phyloP scores from a whole-genome alignment of 805 yeast genomes.

The Clavispora vitiphila region DNA sequence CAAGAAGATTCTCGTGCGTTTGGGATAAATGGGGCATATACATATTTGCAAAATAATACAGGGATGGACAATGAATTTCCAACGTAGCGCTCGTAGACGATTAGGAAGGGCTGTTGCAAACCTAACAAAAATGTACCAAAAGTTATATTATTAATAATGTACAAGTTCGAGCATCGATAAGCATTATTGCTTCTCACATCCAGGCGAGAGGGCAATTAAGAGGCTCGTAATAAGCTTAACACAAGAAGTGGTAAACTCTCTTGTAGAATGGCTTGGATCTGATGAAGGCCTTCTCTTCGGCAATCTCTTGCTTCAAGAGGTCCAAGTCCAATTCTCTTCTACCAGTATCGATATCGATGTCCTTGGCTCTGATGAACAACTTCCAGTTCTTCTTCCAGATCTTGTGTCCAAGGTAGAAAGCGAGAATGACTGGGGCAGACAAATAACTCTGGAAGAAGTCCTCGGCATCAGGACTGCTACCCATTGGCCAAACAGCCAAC shows the following conservation, averaged over 20 bases:
- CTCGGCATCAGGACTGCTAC: constrained; percentile 17
- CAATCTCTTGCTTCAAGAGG: constrained; percentile 40
- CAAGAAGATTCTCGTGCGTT: background rate
- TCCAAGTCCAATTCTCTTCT: constrained; percentile 36
- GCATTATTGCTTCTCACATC: background rate
- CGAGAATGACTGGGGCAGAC: constrained; percentile 58
- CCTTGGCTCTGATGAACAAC: constrained; percentile 25
- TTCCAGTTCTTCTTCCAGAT: constrained; percentile 39
- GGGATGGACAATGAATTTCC: background rate
- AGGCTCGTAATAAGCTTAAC: constrained; percentile 29
- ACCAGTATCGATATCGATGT: constrained; percentile 35
- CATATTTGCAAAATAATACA: constrained; percentile 1
- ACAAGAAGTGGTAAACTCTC: constrained; percentile 56
- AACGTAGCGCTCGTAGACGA: too few species aligned
- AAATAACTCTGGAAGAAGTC: constrained; percentile 62
- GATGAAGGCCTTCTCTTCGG: constrained; percentile 50
- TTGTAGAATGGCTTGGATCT: constrained; percentile 41
- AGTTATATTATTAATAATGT: background rate
- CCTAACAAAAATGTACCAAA: too few species aligned
- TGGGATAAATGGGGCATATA: background rate
- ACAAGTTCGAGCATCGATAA: background rate
- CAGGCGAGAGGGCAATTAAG: too few species aligned
- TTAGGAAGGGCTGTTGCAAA: too few species aligned
- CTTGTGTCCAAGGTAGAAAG: constrained; percentile 55
- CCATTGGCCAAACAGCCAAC: constrained; percentile 60